These are phyloP conservation scores for Nicotiana undulata DNA, from an alignment of 257 asterid genomes.

Conservation along the genomic window DNA sequence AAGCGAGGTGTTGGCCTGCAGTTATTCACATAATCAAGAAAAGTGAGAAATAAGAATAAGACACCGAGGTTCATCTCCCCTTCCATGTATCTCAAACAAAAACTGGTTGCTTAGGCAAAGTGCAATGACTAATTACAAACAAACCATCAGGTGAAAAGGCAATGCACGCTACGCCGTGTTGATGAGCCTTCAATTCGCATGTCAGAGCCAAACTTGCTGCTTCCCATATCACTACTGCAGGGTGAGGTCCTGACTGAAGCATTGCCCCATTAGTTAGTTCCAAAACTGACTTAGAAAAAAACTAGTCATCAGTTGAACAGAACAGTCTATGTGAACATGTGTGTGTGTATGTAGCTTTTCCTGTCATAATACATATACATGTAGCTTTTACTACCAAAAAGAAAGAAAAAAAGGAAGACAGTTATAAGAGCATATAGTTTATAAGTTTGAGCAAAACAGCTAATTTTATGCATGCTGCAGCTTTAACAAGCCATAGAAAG, in stretches of 20 bases:
- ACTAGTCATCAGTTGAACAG: not conserved
- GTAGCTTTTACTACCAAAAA: not conserved
- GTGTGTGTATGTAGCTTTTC: not conserved
- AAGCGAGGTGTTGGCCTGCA: constrained; percentile 50
- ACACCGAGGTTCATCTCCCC: not conserved
- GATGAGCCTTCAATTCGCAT: constrained; percentile 57
- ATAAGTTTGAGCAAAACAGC: not conserved
- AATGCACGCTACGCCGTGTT: constrained; percentile 55
- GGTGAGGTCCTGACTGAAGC: constrained; percentile 54
- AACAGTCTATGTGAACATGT: not conserved
- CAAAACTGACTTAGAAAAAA: not conserved
- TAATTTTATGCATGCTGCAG: not conserved
- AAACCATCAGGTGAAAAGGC: constrained; percentile 64
- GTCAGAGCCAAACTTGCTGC: constrained; percentile 25
- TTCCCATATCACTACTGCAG: constrained; percentile 57
- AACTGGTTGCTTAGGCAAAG: not conserved
- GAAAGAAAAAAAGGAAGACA: not conserved
- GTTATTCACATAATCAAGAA: not conserved
- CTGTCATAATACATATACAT: not conserved
- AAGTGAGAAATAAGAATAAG: not conserved
- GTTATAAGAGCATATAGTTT: not conserved
- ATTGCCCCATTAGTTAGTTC: constrained; percentile 8
- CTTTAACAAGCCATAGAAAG: not conserved
- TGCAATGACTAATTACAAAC: constrained; percentile 21
- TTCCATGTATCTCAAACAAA: not conserved